phyloP scores from a whole-genome alignment of 202 grass and related monocot species.

The Tripidium arundinaceum region DNA sequence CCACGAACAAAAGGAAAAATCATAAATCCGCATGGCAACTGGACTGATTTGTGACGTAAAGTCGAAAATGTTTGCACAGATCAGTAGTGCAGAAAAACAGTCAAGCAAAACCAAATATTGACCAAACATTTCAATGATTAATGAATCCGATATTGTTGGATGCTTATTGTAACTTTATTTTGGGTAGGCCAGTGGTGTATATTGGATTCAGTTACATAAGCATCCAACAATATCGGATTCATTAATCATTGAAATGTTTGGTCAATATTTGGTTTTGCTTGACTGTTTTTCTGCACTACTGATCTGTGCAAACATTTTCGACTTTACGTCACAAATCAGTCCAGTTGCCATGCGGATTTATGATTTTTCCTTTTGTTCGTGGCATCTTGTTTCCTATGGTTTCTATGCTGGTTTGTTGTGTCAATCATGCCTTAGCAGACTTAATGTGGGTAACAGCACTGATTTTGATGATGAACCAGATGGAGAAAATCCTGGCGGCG shows the following conservation, averaged over 20 bases:
- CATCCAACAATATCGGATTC: background rate
- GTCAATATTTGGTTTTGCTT: background rate
- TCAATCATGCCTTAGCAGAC: background rate
- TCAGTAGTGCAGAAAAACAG: conserved; percentile 2
- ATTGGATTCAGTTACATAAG: background rate
- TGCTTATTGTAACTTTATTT: background rate
- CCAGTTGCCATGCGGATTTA: background rate
- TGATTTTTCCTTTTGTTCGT: background rate
- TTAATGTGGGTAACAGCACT: background rate
- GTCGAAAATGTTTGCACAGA: background rate
- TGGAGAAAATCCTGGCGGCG: no score
- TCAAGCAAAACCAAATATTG: background rate
- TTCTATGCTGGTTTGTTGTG: background rate
- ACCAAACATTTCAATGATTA: background rate
- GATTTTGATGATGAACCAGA: no score
- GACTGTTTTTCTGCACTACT: conserved; percentile 4
- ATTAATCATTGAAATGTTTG: background rate
- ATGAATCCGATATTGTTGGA: background rate
- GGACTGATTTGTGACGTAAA: no score
- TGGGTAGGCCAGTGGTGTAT: background rate
- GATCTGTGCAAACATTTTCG: background rate
- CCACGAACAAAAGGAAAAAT: background rate
- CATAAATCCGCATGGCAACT: background rate
- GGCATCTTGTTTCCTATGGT: background rate
- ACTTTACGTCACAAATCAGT: background rate